Conservation (phyloP, 352 stramenopile species). For the Saprolegnia parasitica region DNA sequence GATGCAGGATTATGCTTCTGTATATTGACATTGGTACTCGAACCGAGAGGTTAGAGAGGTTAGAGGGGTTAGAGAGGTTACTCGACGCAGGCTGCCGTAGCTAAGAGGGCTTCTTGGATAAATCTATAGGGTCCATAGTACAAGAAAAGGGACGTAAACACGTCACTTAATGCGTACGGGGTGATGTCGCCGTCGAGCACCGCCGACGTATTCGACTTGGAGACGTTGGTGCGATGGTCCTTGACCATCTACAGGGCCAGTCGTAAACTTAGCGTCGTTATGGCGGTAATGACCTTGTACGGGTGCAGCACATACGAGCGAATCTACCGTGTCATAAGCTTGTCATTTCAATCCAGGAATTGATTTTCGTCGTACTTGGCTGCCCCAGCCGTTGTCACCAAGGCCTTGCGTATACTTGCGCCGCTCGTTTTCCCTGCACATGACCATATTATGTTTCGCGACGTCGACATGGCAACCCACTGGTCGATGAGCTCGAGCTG, state of each 20-base stretch:
- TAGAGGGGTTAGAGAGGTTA: too few relatives aligned
- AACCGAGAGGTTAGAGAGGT: too few relatives aligned
- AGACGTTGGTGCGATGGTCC: conserved; percentile 89
- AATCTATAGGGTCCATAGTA: conserved; percentile 33
- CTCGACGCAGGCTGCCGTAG: not conserved
- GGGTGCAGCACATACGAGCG: conserved; percentile 96
- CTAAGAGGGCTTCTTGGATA: conserved; percentile 60
- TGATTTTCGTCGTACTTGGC: conserved; percentile 32
- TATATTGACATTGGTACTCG: too few relatives aligned
- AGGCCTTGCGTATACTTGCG: conserved; percentile 61
- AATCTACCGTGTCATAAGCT: conserved; percentile 76
- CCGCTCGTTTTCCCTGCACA: conserved; percentile 47
- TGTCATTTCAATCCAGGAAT: conserved; percentile 55
- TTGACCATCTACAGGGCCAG: conserved; percentile 87
- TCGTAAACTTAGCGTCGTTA: not conserved
- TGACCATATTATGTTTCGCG: conserved; percentile 59
- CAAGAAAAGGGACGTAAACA: not conserved
- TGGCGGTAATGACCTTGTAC: conserved; percentile 73
- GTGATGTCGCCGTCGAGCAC: conserved; percentile 91
- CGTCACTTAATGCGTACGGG: conserved; percentile 29
- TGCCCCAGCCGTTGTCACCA: conserved; percentile 73
- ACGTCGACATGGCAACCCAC: not conserved
- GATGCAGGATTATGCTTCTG: too few relatives aligned
- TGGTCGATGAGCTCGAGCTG: conserved; percentile 62
- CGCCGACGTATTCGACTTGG: conserved; percentile 76